A percentile compares a stretch with the other conserved stretches of the same genome.
phyloP scores from a whole-genome alignment of 352 stramenopile genomes.

The Thraustochytrium sp. region DNA sequence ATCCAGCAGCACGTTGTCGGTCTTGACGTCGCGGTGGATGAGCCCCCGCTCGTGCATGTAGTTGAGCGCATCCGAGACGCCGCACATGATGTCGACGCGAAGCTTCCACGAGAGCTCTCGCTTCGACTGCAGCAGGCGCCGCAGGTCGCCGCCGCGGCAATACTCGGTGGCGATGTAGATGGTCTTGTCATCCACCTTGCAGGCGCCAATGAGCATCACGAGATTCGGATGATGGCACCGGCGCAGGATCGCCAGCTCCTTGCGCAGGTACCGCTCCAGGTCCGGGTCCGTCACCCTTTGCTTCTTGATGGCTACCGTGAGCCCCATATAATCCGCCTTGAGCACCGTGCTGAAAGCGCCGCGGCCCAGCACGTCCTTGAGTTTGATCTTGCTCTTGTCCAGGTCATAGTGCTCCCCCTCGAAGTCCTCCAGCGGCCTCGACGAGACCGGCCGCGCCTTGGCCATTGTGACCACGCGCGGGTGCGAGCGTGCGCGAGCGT shows the following conservation, averaged over 20 bases:
- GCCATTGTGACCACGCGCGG: too few relatives aligned
- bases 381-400: constrained; percentile 17
- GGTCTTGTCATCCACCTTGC: constrained; percentile 18
- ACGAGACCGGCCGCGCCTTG: background rate
- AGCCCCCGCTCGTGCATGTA: constrained; percentile 55
- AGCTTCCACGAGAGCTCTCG: constrained; percentile 39
- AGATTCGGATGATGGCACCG: background rate
- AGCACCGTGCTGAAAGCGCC: constrained; percentile 27
- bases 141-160: constrained; percentile 14
- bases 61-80: constrained; percentile 51
- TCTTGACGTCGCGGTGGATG: constrained; percentile 60
- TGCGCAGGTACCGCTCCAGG: constrained; percentile 16
- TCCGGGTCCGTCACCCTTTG: background rate
- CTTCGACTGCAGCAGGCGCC: background rate
- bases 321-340: constrained; percentile 3
- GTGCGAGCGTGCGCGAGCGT: too few relatives aligned
- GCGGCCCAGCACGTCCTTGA: background rate
- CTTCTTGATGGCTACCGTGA: constrained; percentile 27
- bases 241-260: constrained; percentile 30
- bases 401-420: constrained; percentile 5
- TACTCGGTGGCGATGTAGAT: constrained; percentile 39
- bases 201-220: constrained; percentile 18
- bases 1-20: constrained; percentile 56
- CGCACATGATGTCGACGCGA: constrained; percentile 47
- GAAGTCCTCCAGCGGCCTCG: constrained; percentile 8